These are phyloP conservation scores for Colletotrichum sojae DNA, from an alignment of 2,329 filamentous ascomycete species.

Conservation along the genomic window DNA sequence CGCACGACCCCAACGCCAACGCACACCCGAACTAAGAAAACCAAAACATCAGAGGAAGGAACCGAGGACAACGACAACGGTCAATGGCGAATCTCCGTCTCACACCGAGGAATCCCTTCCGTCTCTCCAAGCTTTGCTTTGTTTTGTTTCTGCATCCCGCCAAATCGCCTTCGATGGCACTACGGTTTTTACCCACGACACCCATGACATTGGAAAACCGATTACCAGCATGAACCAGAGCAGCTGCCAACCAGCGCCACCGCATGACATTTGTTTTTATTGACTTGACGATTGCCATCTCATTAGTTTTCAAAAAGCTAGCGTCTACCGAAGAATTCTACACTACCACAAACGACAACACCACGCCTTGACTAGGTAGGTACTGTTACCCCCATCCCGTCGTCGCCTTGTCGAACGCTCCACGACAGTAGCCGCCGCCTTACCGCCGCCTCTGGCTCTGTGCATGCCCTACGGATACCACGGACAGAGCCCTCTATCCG, in stretches of 20 bases:
- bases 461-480: too few species aligned
- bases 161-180: background rate
- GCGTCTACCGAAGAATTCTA: background rate
- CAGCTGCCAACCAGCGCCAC: background rate
- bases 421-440: constrained; percentile 20
- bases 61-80: constrained; percentile 2
- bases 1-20: constrained; percentile 34
- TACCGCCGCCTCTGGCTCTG: constrained; percentile 2
- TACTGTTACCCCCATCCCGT: background rate
- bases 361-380: background rate
- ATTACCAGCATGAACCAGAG: constrained; percentile 15
- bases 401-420: constrained; percentile 10
- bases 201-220: constrained; percentile 11
- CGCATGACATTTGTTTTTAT: constrained; percentile 36
- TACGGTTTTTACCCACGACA: background rate
- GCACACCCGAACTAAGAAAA: constrained; percentile 18
- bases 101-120: background rate
- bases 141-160: background rate
- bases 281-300: constrained; percentile 28
- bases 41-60: constrained; percentile 1
- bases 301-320: constrained; percentile 10
- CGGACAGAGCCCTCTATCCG: too few species aligned
- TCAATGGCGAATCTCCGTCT: constrained; percentile 9
- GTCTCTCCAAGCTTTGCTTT: background rate
- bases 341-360: background rate